Conservation (phyloP, 495 filamentous ascomycete species). For the Lepidopterella palustris region DNA sequence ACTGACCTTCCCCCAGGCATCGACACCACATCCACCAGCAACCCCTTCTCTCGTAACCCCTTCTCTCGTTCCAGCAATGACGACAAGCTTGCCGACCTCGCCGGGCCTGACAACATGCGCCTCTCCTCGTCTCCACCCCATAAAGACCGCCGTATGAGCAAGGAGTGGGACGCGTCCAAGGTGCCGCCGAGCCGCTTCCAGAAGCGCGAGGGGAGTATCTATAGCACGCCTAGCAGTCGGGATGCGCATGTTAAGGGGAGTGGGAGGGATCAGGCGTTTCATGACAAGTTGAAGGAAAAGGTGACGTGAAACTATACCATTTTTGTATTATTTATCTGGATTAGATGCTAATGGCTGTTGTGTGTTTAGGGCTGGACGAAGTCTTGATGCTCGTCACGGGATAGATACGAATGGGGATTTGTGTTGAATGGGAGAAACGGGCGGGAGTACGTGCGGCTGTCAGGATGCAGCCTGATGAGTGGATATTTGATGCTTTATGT, state of each 20-base stretch:
- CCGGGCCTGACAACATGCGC: conserved; percentile 26
- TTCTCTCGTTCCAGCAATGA: conserved; percentile 18
- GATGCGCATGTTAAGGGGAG: conserved; percentile 47
- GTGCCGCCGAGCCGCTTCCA: conserved; percentile 56
- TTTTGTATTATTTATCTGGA: too few relatives aligned
- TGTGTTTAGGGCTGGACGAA: too few relatives aligned
- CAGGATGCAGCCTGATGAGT: too few relatives aligned
- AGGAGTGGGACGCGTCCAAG: conserved; percentile 50
- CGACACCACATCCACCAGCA: conserved; percentile 18
- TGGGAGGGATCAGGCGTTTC: conserved; percentile 30
- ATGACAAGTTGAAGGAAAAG: conserved; percentile 39
- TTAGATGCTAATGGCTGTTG: too few relatives aligned
- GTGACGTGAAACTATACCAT: too few relatives aligned
- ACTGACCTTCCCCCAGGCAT: conserved; percentile 2
- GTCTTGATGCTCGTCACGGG: too few relatives aligned
- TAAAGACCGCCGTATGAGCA: conserved; percentile 33
- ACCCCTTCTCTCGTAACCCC: conserved; percentile 16
- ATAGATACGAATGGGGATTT: too few relatives aligned
- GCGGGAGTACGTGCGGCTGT: too few relatives aligned
- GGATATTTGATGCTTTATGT: too few relatives aligned
- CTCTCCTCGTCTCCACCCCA: conserved; percentile 13
- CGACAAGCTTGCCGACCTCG: conserved; percentile 25
- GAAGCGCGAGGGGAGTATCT: conserved; percentile 57
- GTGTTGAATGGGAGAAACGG: too few relatives aligned
- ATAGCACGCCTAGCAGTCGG: conserved; percentile 50